Percentiles rank a stretch among this genome's conserved stretches.
These are phyloP conservation scores for Fomitiporia mediterranea DNA, from an alignment of 1,284 basidiomycete species.

Conservation along the genomic window DNA sequence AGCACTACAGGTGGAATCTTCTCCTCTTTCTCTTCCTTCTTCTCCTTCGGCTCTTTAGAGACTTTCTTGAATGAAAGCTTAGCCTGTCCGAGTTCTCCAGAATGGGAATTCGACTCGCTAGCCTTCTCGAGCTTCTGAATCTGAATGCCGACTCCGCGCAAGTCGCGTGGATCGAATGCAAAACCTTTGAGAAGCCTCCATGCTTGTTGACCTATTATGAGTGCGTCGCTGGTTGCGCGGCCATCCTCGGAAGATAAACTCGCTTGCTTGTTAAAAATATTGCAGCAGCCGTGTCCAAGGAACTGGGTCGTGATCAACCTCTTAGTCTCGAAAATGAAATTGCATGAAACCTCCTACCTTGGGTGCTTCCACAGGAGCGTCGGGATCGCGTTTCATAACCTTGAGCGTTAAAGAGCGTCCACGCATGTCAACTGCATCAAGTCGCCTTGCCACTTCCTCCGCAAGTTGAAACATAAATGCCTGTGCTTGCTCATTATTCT, in stretches of 20 bases:
- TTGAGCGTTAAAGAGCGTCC: conserved; percentile 80
- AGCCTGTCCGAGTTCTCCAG: conserved; percentile 45
- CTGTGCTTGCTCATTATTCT: conserved; percentile 76
- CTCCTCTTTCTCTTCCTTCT: conserved; percentile 6
- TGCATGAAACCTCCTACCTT: conserved; percentile 51
- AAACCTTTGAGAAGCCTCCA: conserved; percentile 74
- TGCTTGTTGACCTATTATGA: conserved; percentile 72
- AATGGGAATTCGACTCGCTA: conserved; percentile 21
- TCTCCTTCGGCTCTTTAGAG: conserved; percentile 18
- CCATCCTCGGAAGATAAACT: conserved; percentile 56
- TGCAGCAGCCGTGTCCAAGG: conserved; percentile 88
- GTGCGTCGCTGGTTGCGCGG: conserved; percentile 67
- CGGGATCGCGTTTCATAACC: conserved; percentile 83
- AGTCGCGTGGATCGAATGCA: conserved; percentile 76
- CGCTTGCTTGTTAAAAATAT: conserved; percentile 74
- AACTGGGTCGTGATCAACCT: conserved; percentile 49
- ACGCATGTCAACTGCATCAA: conserved; percentile 61
- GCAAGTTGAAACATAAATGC: conserved; percentile 73
- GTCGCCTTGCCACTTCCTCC: conserved; percentile 67
- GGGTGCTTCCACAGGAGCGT: conserved; percentile 87
- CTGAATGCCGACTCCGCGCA: conserved; percentile 92
- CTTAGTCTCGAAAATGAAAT: neutral
- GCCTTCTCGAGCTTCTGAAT: conserved; percentile 80
- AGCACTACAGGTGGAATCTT: conserved; percentile 24
- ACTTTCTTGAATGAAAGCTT: conserved; percentile 47